Conservation (phyloP, 768 basidiomycete genomes). For the Agrocybe pediades region DNA sequence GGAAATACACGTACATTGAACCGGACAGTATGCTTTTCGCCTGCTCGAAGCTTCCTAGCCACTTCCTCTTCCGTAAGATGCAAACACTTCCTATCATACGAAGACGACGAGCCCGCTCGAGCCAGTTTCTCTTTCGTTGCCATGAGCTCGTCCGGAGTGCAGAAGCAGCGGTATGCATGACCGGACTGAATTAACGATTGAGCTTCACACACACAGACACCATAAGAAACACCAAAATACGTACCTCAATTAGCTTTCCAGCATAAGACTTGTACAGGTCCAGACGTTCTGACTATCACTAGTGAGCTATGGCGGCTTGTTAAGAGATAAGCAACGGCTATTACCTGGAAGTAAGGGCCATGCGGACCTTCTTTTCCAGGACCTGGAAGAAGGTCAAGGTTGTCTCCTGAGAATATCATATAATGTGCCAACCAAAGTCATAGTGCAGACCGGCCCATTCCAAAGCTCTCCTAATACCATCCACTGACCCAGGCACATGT, state of each 20-base stretch:
- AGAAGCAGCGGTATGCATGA: conserved; percentile 95
- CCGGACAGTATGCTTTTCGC: conserved; percentile 81
- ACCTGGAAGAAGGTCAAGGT: conserved; percentile 44
- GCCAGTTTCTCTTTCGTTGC: conserved; percentile 71
- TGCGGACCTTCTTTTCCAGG: conserved; percentile 76
- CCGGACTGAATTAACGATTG: conserved; percentile 54
- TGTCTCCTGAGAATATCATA: not conserved
- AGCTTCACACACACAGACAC: too few species aligned
- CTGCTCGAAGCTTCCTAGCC: conserved; percentile 67
- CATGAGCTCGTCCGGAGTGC: conserved; percentile 70
- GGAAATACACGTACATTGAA: conserved; percentile 66
- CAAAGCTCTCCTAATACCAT: conserved; percentile 73
- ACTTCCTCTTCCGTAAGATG: conserved; percentile 88
- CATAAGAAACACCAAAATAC: too few species aligned
- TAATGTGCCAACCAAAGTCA: conserved; percentile 71
- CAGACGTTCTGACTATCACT: conserved; percentile 79
- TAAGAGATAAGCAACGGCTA: not conserved
- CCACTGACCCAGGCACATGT: conserved; percentile 81
- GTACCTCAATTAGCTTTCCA: conserved; percentile 74
- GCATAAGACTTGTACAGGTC: conserved; percentile 82
- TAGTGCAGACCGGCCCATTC: conserved; percentile 92
- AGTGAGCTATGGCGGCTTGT: not conserved
- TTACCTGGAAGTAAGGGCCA: conserved; percentile 87
- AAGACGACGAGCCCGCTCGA: conserved; percentile 69
- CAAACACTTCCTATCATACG: conserved; percentile 89